Evolutionary conservation across 2,329 filamentous ascomycete genomes (phyloP), one percentile per base, ranked within the genome.

Genomic region (Ophiostoma ips): DNA sequence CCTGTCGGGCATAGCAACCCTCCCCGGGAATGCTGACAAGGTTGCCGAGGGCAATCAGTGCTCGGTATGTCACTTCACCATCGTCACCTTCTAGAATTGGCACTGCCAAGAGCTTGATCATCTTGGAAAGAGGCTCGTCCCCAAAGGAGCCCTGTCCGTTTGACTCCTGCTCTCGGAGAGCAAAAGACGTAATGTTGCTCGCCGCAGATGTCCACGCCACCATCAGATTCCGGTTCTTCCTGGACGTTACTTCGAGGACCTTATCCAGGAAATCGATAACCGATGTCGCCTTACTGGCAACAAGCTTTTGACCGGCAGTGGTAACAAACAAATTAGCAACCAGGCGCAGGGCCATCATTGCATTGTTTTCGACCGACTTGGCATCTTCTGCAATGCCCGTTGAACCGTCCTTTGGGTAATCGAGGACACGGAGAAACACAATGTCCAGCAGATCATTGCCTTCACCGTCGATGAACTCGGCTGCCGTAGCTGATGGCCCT

Each of bases 291-390:
- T 72, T 64, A 1, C 81, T 77, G 40, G 77, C 73, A 6, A 80
- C 77, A 3, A 87, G 66, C 43, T 70, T 68, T 19, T 85, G 78
- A 15, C 92, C 92, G 51, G 82, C 72, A 0, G 77, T 68, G 0
- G 85, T 86, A 53, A 78, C 75, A 61, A 95, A 95, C 8, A 95
- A 70, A 58, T 98, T 98, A 30, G 80, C 82, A 46, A 96, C 72
- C 13, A 83, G 77, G 4, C 92, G 84, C 12, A 87, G 72, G 0
- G 83, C 81, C 71, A 98, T 84, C 83, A 96, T 95, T 11, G 79
- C 77, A 56, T 87, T 87, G 64, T 95, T 95, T 49, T 82, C 74
- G 35, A 79, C 80, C 0, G 83, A 71, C 0, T 74, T 67, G 5
- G 66, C 63, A 9, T 79, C 73, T 66, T 77, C 31, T 62, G 67